Percentiles rank a stretch among this genome's conserved stretches.
These are phyloP conservation scores for Tetrastigma voinierianum DNA, from an alignment of 164 flowering plant genomes.

Conservation along the genomic window DNA sequence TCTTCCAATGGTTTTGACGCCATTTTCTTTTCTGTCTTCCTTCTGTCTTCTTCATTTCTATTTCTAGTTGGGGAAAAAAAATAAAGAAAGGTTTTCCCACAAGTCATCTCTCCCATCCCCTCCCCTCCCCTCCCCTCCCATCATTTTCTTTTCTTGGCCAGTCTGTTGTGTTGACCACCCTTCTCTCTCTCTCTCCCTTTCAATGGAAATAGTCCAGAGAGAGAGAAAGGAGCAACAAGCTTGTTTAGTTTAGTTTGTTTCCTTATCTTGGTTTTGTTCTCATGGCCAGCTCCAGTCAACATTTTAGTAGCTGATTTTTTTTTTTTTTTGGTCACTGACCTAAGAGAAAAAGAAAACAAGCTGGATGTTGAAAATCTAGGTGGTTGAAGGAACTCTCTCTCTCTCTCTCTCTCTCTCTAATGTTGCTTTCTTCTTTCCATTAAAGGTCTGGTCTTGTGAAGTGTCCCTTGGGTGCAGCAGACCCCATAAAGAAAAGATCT, in stretches of 20 bases:
- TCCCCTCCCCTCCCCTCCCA: no score
- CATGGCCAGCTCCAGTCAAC: slow-evolving; percentile 14
- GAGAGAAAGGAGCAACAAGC: not conserved
- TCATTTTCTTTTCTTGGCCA: slow-evolving; percentile 10
- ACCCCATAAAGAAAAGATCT: slow-evolving; percentile 4
- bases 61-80: slow-evolving; percentile 1
- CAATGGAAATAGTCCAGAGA: slow-evolving; percentile 1
- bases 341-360: not conserved
- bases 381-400: slow-evolving; percentile 2
- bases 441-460: slow-evolving; percentile 8
- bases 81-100: slow-evolving; percentile 3
- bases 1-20: slow-evolving; percentile 7
- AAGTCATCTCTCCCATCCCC: not conserved
- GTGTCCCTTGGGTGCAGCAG: not conserved
- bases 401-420: no score
- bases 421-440: slow-evolving; percentile 10
- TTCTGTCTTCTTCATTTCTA: slow-evolving; percentile 4
- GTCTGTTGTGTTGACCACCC: slow-evolving; percentile 7
- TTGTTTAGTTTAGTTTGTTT: not conserved
- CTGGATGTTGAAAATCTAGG: slow-evolving; percentile 14
- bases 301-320: not conserved
- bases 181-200: slow-evolving; percentile 6
- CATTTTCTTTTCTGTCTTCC: slow-evolving; percentile 4
- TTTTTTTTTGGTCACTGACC: slow-evolving; percentile 3
- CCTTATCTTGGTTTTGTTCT: not conserved